Percentiles rank a stretch among this genome's conserved stretches.
phyloP scores from a whole-genome alignment of 2,329 filamentous ascomycete genomes.

The Trichoderma gracile region DNA sequence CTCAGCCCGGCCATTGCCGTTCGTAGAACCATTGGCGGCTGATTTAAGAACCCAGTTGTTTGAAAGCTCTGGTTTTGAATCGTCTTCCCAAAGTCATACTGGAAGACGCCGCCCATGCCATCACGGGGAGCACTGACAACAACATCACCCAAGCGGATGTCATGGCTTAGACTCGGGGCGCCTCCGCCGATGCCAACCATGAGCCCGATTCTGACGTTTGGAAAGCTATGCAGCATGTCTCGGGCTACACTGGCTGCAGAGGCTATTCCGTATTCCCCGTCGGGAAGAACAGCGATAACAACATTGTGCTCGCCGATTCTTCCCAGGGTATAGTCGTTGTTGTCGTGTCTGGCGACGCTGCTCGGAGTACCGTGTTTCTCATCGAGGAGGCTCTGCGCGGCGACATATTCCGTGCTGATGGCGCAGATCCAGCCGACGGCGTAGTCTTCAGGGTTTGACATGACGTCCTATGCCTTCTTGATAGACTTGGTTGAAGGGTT shows the following conservation, averaged over 20 bases:
- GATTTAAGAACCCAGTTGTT: not conserved
- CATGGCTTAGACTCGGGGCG: not conserved
- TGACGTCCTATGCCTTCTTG: not conserved
- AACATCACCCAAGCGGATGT: not conserved
- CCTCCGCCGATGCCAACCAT: constrained; percentile 2
- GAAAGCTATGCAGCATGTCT: constrained; percentile 7
- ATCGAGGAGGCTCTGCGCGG: not conserved
- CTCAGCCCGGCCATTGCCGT: not conserved
- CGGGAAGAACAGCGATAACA: not conserved
- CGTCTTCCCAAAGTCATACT: not conserved
- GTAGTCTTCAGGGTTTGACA: constrained; percentile 2
- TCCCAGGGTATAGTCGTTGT: not conserved
- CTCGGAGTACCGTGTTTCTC: not conserved
- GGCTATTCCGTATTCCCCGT: not conserved
- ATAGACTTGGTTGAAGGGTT: not conserved
- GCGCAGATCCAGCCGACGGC: constrained; percentile 1
- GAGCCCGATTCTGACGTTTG: not conserved
- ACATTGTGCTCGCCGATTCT: not conserved
- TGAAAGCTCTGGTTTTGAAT: not conserved
- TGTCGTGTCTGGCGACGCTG: not conserved
- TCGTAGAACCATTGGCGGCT: not conserved
- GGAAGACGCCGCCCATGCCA: not conserved
- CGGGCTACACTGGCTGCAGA: not conserved
- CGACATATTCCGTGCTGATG: not conserved
- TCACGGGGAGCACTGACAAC: constrained; percentile 4